Conservation (phyloP, 2,329 filamentous ascomycete species). For the Aaosphaeria pasadenensis region DNA sequence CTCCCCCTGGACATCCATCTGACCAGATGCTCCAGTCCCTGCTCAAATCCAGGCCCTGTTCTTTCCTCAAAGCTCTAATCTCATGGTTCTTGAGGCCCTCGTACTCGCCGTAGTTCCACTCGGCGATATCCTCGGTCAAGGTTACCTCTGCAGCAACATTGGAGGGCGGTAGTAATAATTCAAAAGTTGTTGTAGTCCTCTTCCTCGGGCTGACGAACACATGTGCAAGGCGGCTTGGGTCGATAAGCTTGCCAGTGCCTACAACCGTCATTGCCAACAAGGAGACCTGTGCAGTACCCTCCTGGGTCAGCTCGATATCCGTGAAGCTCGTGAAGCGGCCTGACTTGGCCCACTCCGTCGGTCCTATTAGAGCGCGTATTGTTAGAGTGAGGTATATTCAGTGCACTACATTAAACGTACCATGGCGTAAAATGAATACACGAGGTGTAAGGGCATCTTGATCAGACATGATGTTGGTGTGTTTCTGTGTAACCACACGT, state of each 20-base stretch:
- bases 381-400: not conserved
- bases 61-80: slow-evolving; percentile 58
- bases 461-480: slow-evolving; percentile 12
- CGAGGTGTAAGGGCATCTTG: slow-evolving; percentile 19
- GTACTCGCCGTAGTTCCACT: slow-evolving; percentile 88
- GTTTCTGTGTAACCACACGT: slow-evolving; percentile 1
- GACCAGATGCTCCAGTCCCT: slow-evolving; percentile 79
- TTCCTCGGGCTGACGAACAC: slow-evolving; percentile 52
- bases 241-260: slow-evolving; percentile 50
- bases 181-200: slow-evolving; percentile 49
- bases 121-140: slow-evolving; percentile 69
- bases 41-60: slow-evolving; percentile 55
- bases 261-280: slow-evolving; percentile 47
- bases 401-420: slow-evolving; percentile 6
- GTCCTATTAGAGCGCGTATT: slow-evolving; percentile 27
- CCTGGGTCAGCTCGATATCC: slow-evolving; percentile 54
- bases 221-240: slow-evolving; percentile 47
- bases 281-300: slow-evolving; percentile 39
- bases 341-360: slow-evolving; percentile 49
- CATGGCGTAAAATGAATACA: slow-evolving; percentile 18
- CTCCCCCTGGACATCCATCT: slow-evolving; percentile 83
- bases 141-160: slow-evolving; percentile 48
- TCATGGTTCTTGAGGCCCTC: slow-evolving; percentile 73
- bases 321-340: slow-evolving; percentile 43
- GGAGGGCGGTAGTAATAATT: slow-evolving; percentile 47